Evolutionary conservation across 129 eudicot genomes (phyloP).

Genomic region (carrot (Daucus carota)): DH1_v3.0 NC_030383.2:49724001-49724500

Average conservation of each 20-base stretch:
- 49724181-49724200: neutral
- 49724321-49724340: conserved; percentile 92
- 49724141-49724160: neutral
- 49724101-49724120: neutral
- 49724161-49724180: neutral
- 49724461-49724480: conserved; percentile 79
- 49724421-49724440: conserved; percentile 89
- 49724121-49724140: neutral
- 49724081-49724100: neutral
- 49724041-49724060: too few relatives aligned
- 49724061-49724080: neutral
- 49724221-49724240: neutral
- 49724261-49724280: neutral
- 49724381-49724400: conserved; percentile 74
- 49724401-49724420: conserved; percentile 87
- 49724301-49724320: conserved; percentile 89
- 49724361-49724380: conserved; percentile 70
- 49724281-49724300: conserved; percentile 68
- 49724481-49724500: conserved; percentile 20
- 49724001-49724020: neutral
- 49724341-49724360: conserved; percentile 78
- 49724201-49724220: neutral
- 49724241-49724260: neutral
- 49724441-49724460: conserved; percentile 93
- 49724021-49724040: neutral